Percentiles rank a stretch among this genome's conserved stretches.
Evolutionary conservation across 305 asterid species (phyloP).

Genomic region (Fraxinus nigra): DNA sequence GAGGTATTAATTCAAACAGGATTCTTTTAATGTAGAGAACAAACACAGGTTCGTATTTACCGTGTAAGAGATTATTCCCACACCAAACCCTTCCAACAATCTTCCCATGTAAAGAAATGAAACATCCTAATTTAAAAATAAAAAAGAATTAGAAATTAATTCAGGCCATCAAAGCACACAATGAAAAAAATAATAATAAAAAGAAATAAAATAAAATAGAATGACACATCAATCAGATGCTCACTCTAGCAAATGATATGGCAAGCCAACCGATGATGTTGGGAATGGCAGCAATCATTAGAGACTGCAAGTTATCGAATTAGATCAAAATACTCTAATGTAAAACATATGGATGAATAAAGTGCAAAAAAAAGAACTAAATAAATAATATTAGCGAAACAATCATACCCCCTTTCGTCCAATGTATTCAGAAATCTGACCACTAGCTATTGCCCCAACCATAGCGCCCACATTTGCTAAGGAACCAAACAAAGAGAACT

Average conservation of each 20-base stretch:
- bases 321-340: background rate
- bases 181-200: background rate
- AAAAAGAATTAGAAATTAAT: background rate
- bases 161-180: background rate
- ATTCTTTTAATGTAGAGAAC: background rate
- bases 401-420: constrained; percentile 28
- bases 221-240: constrained; percentile 11
- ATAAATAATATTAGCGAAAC: too few relatives aligned
- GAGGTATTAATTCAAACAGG: background rate
- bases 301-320: constrained; percentile 45
- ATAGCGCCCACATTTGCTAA: constrained; percentile 88
- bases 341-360: background rate
- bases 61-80: constrained; percentile 87
- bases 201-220: too few relatives aligned
- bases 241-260: constrained; percentile 77
- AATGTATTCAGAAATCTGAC: constrained; percentile 89
- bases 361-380: background rate
- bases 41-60: constrained; percentile 34
- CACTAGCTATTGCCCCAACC: constrained; percentile 97
- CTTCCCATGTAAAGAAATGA: constrained; percentile 98
- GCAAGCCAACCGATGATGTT: constrained; percentile 92
- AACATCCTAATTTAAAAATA: constrained; percentile 42
- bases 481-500: constrained; percentile 91
- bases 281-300: constrained; percentile 90
- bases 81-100: constrained; percentile 96